These are phyloP conservation scores for Botrytis pseudocinerea DNA, from an alignment of 2,329 filamentous ascomycete genomes.

Conservation along the genomic window DNA sequence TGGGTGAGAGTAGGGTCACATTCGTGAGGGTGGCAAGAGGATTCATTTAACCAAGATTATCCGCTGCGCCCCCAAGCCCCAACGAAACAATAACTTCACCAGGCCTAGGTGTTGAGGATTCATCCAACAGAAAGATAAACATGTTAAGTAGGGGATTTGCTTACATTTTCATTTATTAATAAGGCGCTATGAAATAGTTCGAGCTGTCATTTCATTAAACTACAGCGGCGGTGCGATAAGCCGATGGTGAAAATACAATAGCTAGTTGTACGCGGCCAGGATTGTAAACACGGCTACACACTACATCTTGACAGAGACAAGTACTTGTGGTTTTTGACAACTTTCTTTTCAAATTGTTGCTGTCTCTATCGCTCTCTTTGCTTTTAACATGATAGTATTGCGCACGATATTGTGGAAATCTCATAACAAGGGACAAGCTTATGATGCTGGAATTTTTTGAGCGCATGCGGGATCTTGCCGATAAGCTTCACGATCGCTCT, in stretches of 20 bases:
- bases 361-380: not conserved
- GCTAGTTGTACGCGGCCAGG: not conserved
- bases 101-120: not conserved
- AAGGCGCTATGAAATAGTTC: too few species aligned
- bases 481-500: conserved; percentile 1
- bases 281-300: not conserved
- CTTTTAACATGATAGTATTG: conserved; percentile 17
- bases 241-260: not conserved
- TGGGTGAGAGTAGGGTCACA: not conserved
- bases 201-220: not conserved
- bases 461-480: not conserved
- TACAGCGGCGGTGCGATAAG: not conserved
- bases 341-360: too few species aligned
- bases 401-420: conserved; percentile 1
- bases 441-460: conserved; percentile 23
- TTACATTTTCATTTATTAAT: not conserved
- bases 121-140: not conserved
- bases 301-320: not conserved
- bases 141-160: not conserved
- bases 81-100: not conserved
- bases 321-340: not conserved
- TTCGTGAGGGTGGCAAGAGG: not conserved
- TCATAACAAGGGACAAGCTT: conserved; percentile 1
- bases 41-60: not conserved
- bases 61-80: not conserved